Conservation (phyloP, 2,329 filamentous ascomycete genomes). For the Colletotrichum truncatum region DNA sequence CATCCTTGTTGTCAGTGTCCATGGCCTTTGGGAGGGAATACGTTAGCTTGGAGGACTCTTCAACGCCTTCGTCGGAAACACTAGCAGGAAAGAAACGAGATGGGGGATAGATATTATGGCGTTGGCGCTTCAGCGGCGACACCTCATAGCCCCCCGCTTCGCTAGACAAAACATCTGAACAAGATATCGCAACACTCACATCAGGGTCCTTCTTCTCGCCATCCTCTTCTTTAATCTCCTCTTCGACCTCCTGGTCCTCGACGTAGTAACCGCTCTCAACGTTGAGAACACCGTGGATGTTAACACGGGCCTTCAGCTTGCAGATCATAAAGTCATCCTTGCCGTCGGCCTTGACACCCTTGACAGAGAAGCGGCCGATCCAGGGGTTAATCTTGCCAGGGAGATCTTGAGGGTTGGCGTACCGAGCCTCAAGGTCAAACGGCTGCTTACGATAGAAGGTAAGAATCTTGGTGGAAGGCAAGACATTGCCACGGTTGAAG, state of each 20-base stretch:
- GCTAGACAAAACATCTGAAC: slow-evolving; percentile 2
- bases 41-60: slow-evolving; percentile 36
- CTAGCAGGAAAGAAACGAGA: background rate
- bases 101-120: background rate
- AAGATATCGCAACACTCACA: slow-evolving; percentile 62
- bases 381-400: slow-evolving; percentile 92
- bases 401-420: slow-evolving; percentile 85
- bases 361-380: slow-evolving; percentile 98
- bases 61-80: slow-evolving; percentile 4
- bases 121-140: slow-evolving; percentile 21
- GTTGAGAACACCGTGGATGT: slow-evolving; percentile 95
- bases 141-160: background rate
- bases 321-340: slow-evolving; percentile 99
- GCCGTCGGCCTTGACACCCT: slow-evolving; percentile 92
- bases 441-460: slow-evolving; percentile 99
- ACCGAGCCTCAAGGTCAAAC: slow-evolving; percentile 95
- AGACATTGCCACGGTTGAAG: slow-evolving; percentile 95
- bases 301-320: slow-evolving; percentile 97
- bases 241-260: slow-evolving; percentile 96
- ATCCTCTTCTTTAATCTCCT: slow-evolving; percentile 78
- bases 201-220: slow-evolving; percentile 74
- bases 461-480: slow-evolving; percentile 98
- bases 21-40: slow-evolving; percentile 68
- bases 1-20: slow-evolving; percentile 80
- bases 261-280: slow-evolving; percentile 98